Evolutionary conservation across 148 eudicot genomes (phyloP).

Genomic region (Silene latifolia): DNA sequence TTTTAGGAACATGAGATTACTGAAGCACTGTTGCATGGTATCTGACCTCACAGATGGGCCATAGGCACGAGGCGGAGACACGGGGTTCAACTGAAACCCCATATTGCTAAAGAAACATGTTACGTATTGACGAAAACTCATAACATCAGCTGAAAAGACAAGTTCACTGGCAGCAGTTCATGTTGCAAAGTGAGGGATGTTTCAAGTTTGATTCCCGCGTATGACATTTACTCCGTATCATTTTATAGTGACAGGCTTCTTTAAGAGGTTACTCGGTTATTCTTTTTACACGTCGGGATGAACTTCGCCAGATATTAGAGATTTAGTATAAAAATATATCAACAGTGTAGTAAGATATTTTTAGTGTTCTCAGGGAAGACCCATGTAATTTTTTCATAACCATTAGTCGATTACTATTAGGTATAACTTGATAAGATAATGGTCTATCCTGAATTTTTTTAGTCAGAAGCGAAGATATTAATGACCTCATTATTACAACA

Average conservation of each 20-base stretch:
- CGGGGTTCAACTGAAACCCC: not conserved
- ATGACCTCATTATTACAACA: not conserved
- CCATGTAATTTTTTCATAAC: not conserved
- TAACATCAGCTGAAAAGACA: not conserved
- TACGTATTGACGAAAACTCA: not conserved
- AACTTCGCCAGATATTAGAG: not conserved
- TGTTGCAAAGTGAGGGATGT: not conserved
- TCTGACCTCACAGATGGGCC: not conserved
- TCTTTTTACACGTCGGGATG: not conserved
- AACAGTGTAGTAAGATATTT: not conserved
- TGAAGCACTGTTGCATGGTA: not conserved
- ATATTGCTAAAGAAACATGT: not conserved
- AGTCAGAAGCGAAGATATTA: not conserved
- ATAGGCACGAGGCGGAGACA: not conserved
- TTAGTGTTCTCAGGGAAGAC: not conserved
- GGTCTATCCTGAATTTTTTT: not conserved
- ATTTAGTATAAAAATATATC: too few species aligned
- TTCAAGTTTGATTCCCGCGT: not conserved
- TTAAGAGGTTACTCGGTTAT: not conserved
- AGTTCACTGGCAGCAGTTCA: not conserved
- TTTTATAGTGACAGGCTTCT: not conserved
- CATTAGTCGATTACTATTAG: too few species aligned
- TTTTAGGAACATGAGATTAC: not conserved
- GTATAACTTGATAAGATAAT: not conserved
- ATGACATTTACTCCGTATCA: not conserved